phyloP scores from a whole-genome alignment of 1,284 basidiomycete species.

The Marasmius oreades region DNA sequence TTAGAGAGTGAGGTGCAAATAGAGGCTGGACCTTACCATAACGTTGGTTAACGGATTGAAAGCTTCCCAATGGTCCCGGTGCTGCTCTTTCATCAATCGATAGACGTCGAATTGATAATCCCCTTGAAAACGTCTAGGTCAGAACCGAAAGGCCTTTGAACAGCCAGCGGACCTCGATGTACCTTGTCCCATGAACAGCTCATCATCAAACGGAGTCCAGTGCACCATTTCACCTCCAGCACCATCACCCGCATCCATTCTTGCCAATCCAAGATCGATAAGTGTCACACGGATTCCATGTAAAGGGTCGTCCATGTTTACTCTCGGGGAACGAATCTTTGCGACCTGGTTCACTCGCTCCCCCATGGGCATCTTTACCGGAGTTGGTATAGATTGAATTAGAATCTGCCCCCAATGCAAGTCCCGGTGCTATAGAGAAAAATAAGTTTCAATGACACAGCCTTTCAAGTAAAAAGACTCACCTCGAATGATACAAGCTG shows the following conservation, averaged over 20 bases:
- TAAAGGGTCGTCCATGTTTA: slow-evolving; percentile 53
- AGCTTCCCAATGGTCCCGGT: slow-evolving; percentile 61
- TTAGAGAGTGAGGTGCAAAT: not conserved
- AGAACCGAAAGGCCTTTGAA: not conserved
- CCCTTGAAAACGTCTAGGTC: slow-evolving; percentile 39
- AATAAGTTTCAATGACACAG: not conserved
- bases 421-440: slow-evolving; percentile 78
- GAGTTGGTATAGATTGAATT: slow-evolving; percentile 52
- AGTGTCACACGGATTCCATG: slow-evolving; percentile 77
- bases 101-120: slow-evolving; percentile 96
- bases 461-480: slow-evolving; percentile 16
- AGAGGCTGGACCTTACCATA: slow-evolving; percentile 54
- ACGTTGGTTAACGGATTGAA: slow-evolving; percentile 85
- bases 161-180: not conserved
- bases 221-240: slow-evolving; percentile 43
- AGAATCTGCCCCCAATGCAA: slow-evolving; percentile 98
- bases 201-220: slow-evolving; percentile 78
- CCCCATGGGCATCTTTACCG: slow-evolving; percentile 25
- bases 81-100: slow-evolving; percentile 75
- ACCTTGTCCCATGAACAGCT: slow-evolving; percentile 84
- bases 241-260: slow-evolving; percentile 62
- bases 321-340: slow-evolving; percentile 13
- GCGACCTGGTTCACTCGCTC: slow-evolving; percentile 24
- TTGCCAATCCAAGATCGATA: slow-evolving; percentile 92
- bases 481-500: slow-evolving; percentile 84